Evolutionary conservation across 192 early-diverging fungal genomes (phyloP), one percentile per base, ranked within the genome.

Genomic region (Linnemannia schmuckeri): DNA sequence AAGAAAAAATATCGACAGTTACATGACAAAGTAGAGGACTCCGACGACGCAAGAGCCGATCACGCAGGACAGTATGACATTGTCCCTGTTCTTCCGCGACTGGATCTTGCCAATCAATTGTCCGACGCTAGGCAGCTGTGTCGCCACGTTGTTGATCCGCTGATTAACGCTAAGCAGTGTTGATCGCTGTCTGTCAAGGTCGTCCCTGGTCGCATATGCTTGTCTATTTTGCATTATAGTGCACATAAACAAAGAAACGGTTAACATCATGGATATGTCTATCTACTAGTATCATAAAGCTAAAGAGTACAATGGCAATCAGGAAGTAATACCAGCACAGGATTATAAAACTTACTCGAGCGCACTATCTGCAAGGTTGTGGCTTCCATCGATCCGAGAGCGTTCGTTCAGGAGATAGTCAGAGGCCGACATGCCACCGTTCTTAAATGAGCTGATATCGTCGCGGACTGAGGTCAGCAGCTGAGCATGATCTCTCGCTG

Each of bases 391-490:
- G 70, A 97, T 95, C 75, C 91, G 77, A 61, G 89, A 85, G 70
- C 96, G 90, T 70, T 97, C 96, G 27, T 89, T 93, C 66, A 97
- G 81, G 75, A 96, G 89, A 72, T 94, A 93, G 71, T 96, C 95
- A 8, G 92, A 85, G 30, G 80, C 78, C 10, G 85, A 87, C 78
- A 88, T 57, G 30, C 78, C 75, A 35, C 83, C 82, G 42, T 80
- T 77, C 42, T 74, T 85, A 35, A 66, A 82, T 38, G 66, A 74
- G 74, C 86, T 93, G 40, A 93, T 93, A 74, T 94, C 93, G 73
- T 94, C 91, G 52, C 91, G 82, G 6, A 94, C 92, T 49, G 92
- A 92, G 33, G 82, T 92, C 76, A 96, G 76, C 10, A 96, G 88
- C 82, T 96, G 93, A 20, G 92, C 92, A 70, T 95, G 93, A 66